Conservation (phyloP, 1,284 basidiomycete genomes). For the Pholiota adiposa region DNA sequence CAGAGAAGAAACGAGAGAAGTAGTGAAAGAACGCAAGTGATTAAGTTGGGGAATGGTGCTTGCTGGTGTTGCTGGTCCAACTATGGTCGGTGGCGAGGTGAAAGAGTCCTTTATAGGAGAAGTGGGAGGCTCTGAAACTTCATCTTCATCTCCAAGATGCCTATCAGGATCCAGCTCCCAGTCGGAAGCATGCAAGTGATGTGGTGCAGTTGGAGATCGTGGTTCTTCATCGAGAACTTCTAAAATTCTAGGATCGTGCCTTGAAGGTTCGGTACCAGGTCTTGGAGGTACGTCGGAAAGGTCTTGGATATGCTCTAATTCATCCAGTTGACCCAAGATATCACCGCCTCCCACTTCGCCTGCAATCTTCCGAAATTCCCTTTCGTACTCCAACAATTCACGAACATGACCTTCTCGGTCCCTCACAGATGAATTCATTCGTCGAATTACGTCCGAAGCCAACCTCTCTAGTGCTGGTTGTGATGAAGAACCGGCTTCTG, state of each 20-base stretch:
- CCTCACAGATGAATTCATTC: slow-evolving; percentile 72
- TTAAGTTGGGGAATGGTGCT: slow-evolving; percentile 64
- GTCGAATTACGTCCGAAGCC: slow-evolving; percentile 76
- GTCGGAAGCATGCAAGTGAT: slow-evolving; percentile 46
- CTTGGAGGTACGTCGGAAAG: slow-evolving; percentile 42
- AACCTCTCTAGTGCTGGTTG: slow-evolving; percentile 67
- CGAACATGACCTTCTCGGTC: slow-evolving; percentile 80
- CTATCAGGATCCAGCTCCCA: slow-evolving; percentile 66
- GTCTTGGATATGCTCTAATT: slow-evolving; percentile 54
- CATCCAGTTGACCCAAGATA: slow-evolving; percentile 70
- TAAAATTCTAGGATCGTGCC: slow-evolving; percentile 25
- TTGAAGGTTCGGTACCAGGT: slow-evolving; percentile 13
- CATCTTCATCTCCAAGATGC: slow-evolving; percentile 52
- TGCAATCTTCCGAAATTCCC: slow-evolving; percentile 77
- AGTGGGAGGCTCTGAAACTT: slow-evolving; percentile 38
- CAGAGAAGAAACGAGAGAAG: slow-evolving; percentile 74
- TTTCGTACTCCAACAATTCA: slow-evolving; percentile 74
- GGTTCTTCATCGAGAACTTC: slow-evolving; percentile 48
- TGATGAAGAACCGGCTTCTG: slow-evolving; percentile 47
- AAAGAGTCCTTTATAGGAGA: slow-evolving; percentile 59
- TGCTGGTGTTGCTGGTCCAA: slow-evolving; percentile 56
- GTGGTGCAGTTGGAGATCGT: slow-evolving; percentile 27
- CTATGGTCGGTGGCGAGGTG: slow-evolving; percentile 43
- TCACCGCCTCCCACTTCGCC: slow-evolving; percentile 77
- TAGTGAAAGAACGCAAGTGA: slow-evolving; percentile 71